Base-by-base conservation (phyloP, 2,329 filamentous ascomycete genomes). In the Epichloe sylvatica region DNA sequence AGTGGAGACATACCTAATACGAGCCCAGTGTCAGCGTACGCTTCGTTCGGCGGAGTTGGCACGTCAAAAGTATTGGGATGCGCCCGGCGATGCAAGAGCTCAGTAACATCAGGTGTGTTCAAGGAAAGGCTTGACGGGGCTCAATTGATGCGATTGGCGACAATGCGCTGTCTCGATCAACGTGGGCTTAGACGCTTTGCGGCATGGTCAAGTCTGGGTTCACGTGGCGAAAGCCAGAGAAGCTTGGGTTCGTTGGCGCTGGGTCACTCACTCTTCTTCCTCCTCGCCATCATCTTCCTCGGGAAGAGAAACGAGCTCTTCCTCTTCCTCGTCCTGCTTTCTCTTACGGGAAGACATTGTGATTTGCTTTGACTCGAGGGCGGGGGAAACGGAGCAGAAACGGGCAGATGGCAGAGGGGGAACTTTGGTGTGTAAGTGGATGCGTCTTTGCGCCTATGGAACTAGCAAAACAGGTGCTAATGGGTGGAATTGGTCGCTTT, bases 251-350 rank as follows among this genome's bases (percentile, higher is more conserved):
- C 19, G 19, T 1, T 42, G 15, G 19, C n/a, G 38, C n/a, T 7
- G 8, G 8, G 21, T 37, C 36, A 61, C 73, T 70, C 70, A 76
- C 74, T 76, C 74, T 60, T 76, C 72, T 60, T 76, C 73, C 58
- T 75, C 72, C 59, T 73, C 71, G 41, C 68, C 71, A 52, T 74
- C 71, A 45, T 70, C 69, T 45, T 69, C 73, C 52, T 74, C 73
- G 49, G 74, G 73, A 49, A 77, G 71, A 53, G 73, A 74, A 53
- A 77, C 70, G 35, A 77, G 72, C 65, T 76, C 73, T 51, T 75
- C 73, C 60, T 74, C 70, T 55, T 74, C 72, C 23, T 84, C 82
- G 46, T 84, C 71, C 57, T 72, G 70, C 68, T 73, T 74, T 68
- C 73, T 72, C 72, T 76, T 76, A 59, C 73, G 73, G 58, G 67